Evolutionary conservation across 140 eudicot genomes (phyloP), one percentile per base, ranked within the genome.

Genomic region (Erigeron philadelphicus): DNA sequence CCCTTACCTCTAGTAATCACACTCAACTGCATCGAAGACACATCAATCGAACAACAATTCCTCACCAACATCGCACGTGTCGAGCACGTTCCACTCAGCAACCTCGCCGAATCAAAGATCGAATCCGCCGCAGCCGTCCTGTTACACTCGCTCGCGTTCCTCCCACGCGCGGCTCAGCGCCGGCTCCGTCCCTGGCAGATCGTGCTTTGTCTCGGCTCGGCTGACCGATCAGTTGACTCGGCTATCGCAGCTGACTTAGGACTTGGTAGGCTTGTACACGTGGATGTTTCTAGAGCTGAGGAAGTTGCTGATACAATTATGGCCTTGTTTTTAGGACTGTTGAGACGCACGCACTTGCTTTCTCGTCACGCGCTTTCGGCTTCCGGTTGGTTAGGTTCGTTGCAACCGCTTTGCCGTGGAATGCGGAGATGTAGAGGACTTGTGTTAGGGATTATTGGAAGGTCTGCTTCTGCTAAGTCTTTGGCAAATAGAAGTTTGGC

Each of bases 131-230:
- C 94, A 21, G 99, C 96, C 23, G 95, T 93, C 2, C 80, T 93
- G 10, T 85, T 93, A 17, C 99, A 93, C 85, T 93, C 99, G 11
- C 95, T 93, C 73, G 84, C 94, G 23, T 93, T 89, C 75, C 97
- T 93, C 65, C 99, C 99, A 16, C 96, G 99, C 76, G 99, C 97
- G 63, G 99, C 95, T 46, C 99, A 93, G 68, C 95, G 99, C 83
- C 99, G 96, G 17, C 99, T 93, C 78, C 90, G 95, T 7, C 90
- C 99, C 8, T 83, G 90, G 90, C 96, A 89, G 85, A 90, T 93
- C 75, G 76, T 93, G 40, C 87, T 93, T 46, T 89, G 96, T 79
- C 90, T 93, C 75, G 99, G 98, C 19, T 93, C 99, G 68, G 72
- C 96, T 71, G 99, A 93, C 74, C 90, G 88, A 9, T 75, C 99